Evolutionary conservation across 345 rosid species (phyloP).

Genomic region (Angophora floribunda): DNA sequence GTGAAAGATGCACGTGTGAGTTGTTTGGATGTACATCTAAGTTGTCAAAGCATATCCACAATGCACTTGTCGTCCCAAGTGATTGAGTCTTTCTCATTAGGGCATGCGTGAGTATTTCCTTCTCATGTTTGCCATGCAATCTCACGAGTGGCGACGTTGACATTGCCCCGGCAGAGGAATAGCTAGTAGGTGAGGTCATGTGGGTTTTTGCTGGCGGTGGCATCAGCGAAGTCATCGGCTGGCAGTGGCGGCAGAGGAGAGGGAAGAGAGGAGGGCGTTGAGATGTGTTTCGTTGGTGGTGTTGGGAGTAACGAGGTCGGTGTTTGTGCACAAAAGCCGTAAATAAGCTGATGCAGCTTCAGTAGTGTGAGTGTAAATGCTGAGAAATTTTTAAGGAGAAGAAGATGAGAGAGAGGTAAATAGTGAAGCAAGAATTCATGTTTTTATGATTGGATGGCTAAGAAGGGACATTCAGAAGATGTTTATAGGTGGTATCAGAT

Average conservation of each 20-base stretch:
- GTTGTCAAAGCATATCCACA: not conserved
- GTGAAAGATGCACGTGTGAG: not conserved
- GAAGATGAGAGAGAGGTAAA: not conserved
- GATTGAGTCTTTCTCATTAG: not conserved
- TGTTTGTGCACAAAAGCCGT: not conserved
- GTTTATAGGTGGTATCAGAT: not conserved
- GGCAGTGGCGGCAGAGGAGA: constrained; percentile 1
- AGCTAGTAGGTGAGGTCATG: constrained; percentile 1
- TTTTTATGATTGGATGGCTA: not conserved
- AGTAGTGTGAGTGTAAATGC: not conserved
- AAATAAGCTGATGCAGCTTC: not conserved
- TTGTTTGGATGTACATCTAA: not conserved
- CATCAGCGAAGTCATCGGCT: not conserved
- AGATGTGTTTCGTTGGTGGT: not conserved
- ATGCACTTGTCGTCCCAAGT: not conserved
- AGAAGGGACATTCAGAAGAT: not conserved
- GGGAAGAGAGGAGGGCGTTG: not conserved
- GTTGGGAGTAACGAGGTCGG: not conserved
- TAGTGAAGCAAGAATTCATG: not conserved
- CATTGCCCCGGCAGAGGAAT: constrained; percentile 25
- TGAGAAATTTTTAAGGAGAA: not conserved
- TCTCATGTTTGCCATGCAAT: constrained; percentile 7
- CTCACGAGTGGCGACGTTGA: not conserved
- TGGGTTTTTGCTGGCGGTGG: not conserved
- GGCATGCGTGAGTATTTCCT: not conserved